Base-by-base conservation (phyloP, 1,139 yeast genomes). In the Yamadazyma aaseri region DNA sequence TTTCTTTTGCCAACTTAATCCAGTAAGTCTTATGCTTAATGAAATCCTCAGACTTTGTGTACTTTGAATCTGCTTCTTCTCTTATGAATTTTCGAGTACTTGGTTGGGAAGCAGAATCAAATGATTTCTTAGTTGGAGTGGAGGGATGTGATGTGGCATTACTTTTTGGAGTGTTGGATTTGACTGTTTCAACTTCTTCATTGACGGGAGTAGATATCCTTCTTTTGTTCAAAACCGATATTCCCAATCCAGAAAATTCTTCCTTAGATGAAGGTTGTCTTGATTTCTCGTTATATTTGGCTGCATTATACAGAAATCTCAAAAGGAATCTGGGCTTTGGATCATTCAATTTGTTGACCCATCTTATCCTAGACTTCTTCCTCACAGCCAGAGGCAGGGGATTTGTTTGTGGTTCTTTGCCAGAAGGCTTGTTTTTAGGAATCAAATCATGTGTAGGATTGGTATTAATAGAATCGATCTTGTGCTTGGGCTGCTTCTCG, bases 331-430 rank as follows among this genome's bases (percentile, higher is more conserved):
- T 24, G n/a, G 45, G 45, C 15, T 27, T 38, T 2, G 37, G 30
- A 10, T 55, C 62, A 29, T 49, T 40, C 26, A 54, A 42, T 37
- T 56, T 61, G 41, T 63, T 60, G 30, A 65, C 59, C 64, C 67
- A 65, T 22, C 62, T 54, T 5, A 65, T 56, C 6, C 36, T 40
- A 6, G 42, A 35, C 11, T 37, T 35, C 28, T 27, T 32, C 25
- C 23, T 27, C 12, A 16, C 13, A 3, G 29, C 13, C 18, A 20
- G 25, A 11, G 13, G 14, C 16, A 3, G 14, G 18, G 13, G n/a
- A 11, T 10, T 9, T n/a, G 22, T 12, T 15, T 29, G 20, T n/a
- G 25, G 18, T 11, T 17, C 8, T 5, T 16, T 29, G 17, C 20
- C 13, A 9, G 22, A 14, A 11, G 25, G 33, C 26, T 17, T 20